Evolutionary conservation across 208 protist genomes (phyloP).

Genomic region (Sergeia podlipaevii): DNA sequence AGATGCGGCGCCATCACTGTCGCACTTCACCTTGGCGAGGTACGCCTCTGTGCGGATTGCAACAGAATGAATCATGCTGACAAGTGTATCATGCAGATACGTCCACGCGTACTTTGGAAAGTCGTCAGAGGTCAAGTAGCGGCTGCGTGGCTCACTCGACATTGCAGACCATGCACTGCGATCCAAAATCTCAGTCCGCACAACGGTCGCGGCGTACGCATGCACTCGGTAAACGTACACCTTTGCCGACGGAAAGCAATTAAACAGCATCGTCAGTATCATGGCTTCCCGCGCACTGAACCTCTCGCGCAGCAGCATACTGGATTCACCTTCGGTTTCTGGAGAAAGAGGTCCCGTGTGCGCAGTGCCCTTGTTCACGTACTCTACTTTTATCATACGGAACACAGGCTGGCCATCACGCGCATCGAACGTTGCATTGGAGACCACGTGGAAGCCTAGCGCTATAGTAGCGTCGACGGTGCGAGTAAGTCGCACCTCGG

Average conservation of each 20-base stretch:
- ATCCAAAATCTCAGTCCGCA: too few relatives aligned
- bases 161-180: too few relatives aligned
- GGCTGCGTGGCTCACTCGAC: too few relatives aligned
- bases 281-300: constrained; percentile 58
- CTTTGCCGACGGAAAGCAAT: constrained; percentile 45
- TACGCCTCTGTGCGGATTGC: too few relatives aligned
- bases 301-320: constrained; percentile 31
- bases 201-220: constrained; percentile 34
- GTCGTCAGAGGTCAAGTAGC: too few relatives aligned
- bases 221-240: constrained; percentile 57
- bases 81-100: background rate
- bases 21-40: too few relatives aligned
- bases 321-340: constrained; percentile 11
- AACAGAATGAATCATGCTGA: background rate
- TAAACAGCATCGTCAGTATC: constrained; percentile 38
- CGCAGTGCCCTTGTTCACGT: constrained; percentile 38
- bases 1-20: too few relatives aligned
- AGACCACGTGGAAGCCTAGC: too few relatives aligned
- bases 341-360: background rate
- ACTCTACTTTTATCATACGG: constrained; percentile 70
- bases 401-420: constrained; percentile 22
- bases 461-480: too few relatives aligned
- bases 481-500: too few relatives aligned
- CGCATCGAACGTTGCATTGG: too few relatives aligned
- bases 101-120: too few relatives aligned